Base-by-base conservation (phyloP, 1,284 basidiomycete genomes). In the Fomes fomentarius region DNA sequence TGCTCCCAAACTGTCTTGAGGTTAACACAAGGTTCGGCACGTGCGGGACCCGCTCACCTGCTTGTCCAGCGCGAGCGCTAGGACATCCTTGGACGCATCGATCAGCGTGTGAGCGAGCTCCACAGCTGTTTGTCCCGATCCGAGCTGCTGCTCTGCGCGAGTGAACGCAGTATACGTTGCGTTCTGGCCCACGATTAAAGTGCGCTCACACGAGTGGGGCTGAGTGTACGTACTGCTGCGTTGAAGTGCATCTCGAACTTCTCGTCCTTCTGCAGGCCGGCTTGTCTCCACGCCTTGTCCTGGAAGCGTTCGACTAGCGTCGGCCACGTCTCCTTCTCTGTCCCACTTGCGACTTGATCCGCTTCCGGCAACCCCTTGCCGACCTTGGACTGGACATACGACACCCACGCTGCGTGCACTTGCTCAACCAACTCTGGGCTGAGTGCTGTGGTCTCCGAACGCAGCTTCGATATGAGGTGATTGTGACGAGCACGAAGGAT, bases 161-260 rank as follows among this genome's bases (percentile, higher is more conserved):
- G 73, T 71, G 35, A 90, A 62, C 22, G 85, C 87, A 26, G 72
- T 68, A 52, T 81, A 71, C 22, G 83, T 74, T 35, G 80, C 80
- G 52, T 75, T 76, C 89, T 89, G 60, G 34, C 44, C 21, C 37
- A 40, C 44, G 12, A 57, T 50, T 49, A 45, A 57, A 52, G 61
- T 54, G 39, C 19, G 35, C 57, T 58, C 58, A 57, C 26, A 47
- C 46, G 31, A 28, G 38, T n/a, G 41, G 31, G 37, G 10, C 39
- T 21, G 42, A 22, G 5, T 12, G 30, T 26, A 76, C 86, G 66
- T 65, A 89, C 89, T 64, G 94, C 81, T 58, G 88, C 82, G 26
- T 83, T 76, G 63, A 93, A 81, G 73, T 94, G 80, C 91, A 97
- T 91, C 43, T 88, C 85, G 67, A 96, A 96, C 72, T 96, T 96